Base-by-base conservation (phyloP, 805 yeast genomes). In the Nakazawaea peltata region DNA sequence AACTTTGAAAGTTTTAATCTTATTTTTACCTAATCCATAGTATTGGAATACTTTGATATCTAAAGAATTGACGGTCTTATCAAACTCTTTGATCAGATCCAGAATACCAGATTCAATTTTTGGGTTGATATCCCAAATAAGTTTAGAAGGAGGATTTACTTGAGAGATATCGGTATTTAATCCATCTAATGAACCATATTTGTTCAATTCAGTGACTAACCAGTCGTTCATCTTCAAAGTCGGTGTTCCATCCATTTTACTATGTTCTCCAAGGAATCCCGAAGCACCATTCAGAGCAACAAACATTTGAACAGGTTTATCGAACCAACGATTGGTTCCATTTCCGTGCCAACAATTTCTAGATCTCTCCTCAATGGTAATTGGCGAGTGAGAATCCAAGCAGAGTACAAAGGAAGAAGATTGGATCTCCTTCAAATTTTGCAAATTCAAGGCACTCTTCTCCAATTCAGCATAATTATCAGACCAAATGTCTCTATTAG, bases 241-340 rank as follows among this genome's bases (percentile, higher is more conserved):
- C 53, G 97, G 95, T 8, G 96, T 85, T 43, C 97, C 98, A 59
- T 90, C 98, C 97, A 90, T 90, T 66, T 76, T 82, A 16, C 97
- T 86, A 65, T 90, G 98, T 65, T 90, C 98, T 43, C 95, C 97
- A 53, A 87, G 61, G 64, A 88, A 90, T 1, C 97, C 97, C 6
- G 96, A 84, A 43, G 77, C 69, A 41, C 92, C 95, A 57, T 86
- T 87, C 43, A 74, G 78, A 41, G 82, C 65, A 36, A 90, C 76
- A 47, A 87, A 71, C 56, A 85, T 78, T 65, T 90, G 92, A 41
- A 83, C 64, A 4, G 96, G 90, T 66, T 90, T 90, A 66, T 90
- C 97, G 57, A 72, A 90, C 66, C 71, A 90, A 50, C 98, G 71
- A 67, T 92, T 90, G 48, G 66, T 60, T 37, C 97, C 96, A 59